phyloP scores from a whole-genome alignment of 2,329 filamentous ascomycete genomes.

The Trichophyton rubrum region DNA sequence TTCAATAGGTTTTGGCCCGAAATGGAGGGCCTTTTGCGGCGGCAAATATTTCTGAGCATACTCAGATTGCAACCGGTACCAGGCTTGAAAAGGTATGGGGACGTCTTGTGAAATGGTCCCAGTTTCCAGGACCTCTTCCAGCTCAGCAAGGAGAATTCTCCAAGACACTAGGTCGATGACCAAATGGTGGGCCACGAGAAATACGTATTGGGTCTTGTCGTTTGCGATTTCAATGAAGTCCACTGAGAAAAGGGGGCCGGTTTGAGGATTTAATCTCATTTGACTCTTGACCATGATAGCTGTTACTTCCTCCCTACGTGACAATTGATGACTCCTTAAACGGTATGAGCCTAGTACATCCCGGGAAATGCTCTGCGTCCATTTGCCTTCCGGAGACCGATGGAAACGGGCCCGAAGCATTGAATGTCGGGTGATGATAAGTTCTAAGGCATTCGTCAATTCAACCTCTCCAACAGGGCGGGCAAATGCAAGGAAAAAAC shows the following conservation, averaged over 20 bases:
- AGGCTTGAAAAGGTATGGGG: slow-evolving; percentile 26
- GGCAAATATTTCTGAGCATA: slow-evolving; percentile 12
- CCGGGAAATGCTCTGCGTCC: slow-evolving; percentile 21
- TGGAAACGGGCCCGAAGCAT: slow-evolving; percentile 28
- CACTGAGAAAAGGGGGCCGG: slow-evolving; percentile 30
- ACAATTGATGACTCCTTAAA: slow-evolving; percentile 16
- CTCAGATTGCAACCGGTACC: slow-evolving; percentile 24
- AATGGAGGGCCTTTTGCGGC: slow-evolving; percentile 3
- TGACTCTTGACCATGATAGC: slow-evolving; percentile 21
- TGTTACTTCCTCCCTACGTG: slow-evolving; percentile 16
- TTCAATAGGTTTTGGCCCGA: not conserved
- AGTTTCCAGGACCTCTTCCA: slow-evolving; percentile 24
- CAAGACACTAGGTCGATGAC: slow-evolving; percentile 32
- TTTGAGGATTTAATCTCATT: slow-evolving; percentile 24
- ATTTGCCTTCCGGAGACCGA: slow-evolving; percentile 12
- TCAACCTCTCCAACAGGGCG: slow-evolving; percentile 16
- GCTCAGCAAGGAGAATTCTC: slow-evolving; percentile 28
- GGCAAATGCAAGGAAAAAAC: slow-evolving; percentile 24
- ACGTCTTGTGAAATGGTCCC: slow-evolving; percentile 18
- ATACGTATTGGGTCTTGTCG: slow-evolving; percentile 19
- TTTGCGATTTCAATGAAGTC: slow-evolving; percentile 31
- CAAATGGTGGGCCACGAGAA: slow-evolving; percentile 28
- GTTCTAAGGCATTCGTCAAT: slow-evolving; percentile 21
- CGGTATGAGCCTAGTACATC: slow-evolving; percentile 22
- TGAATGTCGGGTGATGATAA: slow-evolving; percentile 24